Evolutionary conservation across 1,139 yeast genomes (phyloP).

Genomic region (Yamadazyma siamensis): DNA sequence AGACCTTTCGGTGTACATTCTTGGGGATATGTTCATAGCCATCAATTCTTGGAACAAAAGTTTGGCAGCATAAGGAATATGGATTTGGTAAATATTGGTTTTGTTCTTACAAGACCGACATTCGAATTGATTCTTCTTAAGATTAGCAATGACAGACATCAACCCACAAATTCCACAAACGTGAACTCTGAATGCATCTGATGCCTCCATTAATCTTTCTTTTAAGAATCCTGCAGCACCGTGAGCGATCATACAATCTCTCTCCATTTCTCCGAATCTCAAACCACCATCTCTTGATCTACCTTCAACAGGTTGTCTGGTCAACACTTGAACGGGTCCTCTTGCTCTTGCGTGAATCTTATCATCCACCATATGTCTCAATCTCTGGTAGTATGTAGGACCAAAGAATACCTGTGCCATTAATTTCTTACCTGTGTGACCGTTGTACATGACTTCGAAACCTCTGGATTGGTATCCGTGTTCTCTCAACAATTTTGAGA

Average conservation of each 20-base stretch:
- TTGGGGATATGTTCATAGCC: conserved; percentile 97
- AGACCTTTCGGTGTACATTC: conserved; percentile 69
- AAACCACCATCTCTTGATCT: conserved; percentile 99
- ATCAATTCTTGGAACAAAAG: conserved; percentile 94
- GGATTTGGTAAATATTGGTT: conserved; percentile 95
- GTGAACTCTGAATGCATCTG: conserved; percentile 97
- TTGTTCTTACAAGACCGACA: conserved; percentile 98
- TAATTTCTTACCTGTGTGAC: conserved; percentile 96
- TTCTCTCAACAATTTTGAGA: conserved; percentile 84
- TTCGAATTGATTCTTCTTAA: conserved; percentile 95
- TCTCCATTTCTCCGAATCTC: conserved; percentile 99
- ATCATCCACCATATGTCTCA: conserved; percentile 99
- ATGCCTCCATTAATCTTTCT: conserved; percentile 97
- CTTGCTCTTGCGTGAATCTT: conserved; percentile 99
- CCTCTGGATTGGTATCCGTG: conserved; percentile 98
- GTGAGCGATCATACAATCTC: conserved; percentile 99
- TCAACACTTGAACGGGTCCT: conserved; percentile 97
- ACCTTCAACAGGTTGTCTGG: conserved; percentile 99
- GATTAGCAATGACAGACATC: conserved; percentile 95
- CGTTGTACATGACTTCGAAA: conserved; percentile 96
- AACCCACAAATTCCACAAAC: conserved; percentile 97
- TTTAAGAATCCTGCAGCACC: conserved; percentile 98
- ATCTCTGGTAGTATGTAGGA: conserved; percentile 96
- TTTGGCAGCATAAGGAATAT: conserved; percentile 97
- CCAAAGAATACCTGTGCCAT: conserved; percentile 99